Percentiles rank a stretch among this genome's conserved stretches.
Conservation (phyloP, 441 rosid species). For the Mallotus japonicus region DNA sequence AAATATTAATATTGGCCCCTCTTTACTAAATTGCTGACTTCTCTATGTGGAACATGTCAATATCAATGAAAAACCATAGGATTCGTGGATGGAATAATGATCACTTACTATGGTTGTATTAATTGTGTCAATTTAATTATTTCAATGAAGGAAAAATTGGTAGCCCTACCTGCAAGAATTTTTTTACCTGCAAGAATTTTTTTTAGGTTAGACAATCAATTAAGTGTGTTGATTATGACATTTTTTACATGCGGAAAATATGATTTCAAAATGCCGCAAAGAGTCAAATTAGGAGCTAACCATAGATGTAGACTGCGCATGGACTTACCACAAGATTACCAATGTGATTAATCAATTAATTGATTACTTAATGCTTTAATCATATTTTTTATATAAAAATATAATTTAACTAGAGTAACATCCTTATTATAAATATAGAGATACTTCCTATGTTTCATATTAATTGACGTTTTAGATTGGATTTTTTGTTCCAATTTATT, state of each 20-base stretch:
- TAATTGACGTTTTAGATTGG: too few species aligned
- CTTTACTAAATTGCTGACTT: too few species aligned
- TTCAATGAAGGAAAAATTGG: not conserved
- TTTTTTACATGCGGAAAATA: conserved; percentile 5
- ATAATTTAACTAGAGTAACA: not conserved
- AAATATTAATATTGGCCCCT: too few species aligned
- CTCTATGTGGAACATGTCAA: too few species aligned
- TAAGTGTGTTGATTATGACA: conserved; percentile 6
- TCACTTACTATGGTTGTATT: not conserved
- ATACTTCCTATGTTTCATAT: too few species aligned
- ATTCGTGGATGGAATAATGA: conserved; percentile 5
- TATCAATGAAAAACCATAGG: conserved; percentile 21
- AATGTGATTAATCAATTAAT: not conserved
- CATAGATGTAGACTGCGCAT: not conserved
- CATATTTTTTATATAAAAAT: not conserved
- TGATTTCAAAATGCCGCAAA: not conserved
- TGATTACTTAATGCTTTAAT: not conserved
- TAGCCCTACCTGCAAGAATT: conserved; percentile 23
- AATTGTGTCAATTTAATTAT: conserved; percentile 19
- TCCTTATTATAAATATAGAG: too few species aligned
- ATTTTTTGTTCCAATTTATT: too few species aligned
- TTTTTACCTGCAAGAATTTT: conserved; percentile 25
- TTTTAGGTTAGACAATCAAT: conserved; percentile 10
- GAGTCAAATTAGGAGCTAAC: not conserved
- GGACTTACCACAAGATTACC: not conserved